Evolutionary conservation across 208 protist genomes (phyloP).

Genomic region (Acanthamoeba sp.): DNA sequence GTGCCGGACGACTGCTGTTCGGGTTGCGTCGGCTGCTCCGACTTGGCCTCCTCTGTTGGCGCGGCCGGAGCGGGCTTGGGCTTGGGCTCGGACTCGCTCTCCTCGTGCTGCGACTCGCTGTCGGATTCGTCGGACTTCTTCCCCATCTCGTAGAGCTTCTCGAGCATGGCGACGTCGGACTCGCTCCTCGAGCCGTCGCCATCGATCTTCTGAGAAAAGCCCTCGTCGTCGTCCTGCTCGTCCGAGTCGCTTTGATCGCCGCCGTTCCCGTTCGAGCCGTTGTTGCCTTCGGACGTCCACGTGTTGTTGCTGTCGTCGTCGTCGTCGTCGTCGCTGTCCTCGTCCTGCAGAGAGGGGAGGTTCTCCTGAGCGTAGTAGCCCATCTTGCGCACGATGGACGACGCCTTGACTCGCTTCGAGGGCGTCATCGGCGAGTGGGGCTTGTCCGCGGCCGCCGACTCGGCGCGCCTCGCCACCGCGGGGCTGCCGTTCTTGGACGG

Average conservation of each 20-base stretch:
- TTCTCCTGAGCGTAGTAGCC: slow-evolving; percentile 18
- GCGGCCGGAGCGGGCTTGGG: not conserved
- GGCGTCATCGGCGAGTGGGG: not conserved
- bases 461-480: not conserved
- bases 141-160: slow-evolving; percentile 29
- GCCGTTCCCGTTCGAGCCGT: not conserved
- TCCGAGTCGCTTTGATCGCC: not conserved
- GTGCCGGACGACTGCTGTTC: not conserved
- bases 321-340: not conserved
- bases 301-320: not conserved
- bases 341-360: not conserved
- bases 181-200: slow-evolving; percentile 4
- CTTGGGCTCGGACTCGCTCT: not conserved
- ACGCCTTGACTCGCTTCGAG: not conserved
- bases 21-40: not conserved
- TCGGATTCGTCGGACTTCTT: not conserved
- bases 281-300: not conserved
- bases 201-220: not conserved
- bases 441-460: not conserved
- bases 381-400: slow-evolving; percentile 29
- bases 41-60: not conserved
- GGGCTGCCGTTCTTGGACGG: not conserved
- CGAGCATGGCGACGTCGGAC: slow-evolving; percentile 12
- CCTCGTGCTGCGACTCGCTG: slow-evolving; percentile 7
- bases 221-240: not conserved